phyloP scores from a whole-genome alignment of 2,329 filamentous ascomycete genomes.

The Exophiala mesophila region DNA sequence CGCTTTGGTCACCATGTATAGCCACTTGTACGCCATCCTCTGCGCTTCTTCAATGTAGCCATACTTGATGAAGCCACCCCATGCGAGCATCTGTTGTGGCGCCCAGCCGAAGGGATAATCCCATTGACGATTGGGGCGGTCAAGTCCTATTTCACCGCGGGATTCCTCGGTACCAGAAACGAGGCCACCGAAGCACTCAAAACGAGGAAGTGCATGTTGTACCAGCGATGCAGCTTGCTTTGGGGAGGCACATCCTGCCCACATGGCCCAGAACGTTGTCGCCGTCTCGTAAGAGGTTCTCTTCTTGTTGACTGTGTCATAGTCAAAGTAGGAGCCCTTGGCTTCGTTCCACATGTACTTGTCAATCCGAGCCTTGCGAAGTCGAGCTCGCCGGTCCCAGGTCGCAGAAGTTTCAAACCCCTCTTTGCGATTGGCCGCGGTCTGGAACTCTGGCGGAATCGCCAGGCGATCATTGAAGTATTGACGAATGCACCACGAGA shows the following conservation, averaged over 20 bases:
- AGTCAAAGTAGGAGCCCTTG: conserved; percentile 96
- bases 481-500: conserved; percentile 76
- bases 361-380: conserved; percentile 79
- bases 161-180: conserved; percentile 87
- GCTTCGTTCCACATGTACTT: conserved; percentile 91
- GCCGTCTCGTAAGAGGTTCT: conserved; percentile 82
- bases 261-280: conserved; percentile 96
- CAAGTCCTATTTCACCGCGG: conserved; percentile 70
- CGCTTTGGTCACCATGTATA: conserved; percentile 97
- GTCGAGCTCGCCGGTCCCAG: conserved; percentile 86
- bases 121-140: conserved; percentile 93
- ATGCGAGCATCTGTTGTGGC: conserved; percentile 96
- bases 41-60: conserved; percentile 88
- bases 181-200: conserved; percentile 83
- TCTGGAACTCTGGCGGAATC: conserved; percentile 79
- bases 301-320: conserved; percentile 76
- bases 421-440: conserved; percentile 58
- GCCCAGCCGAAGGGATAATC: conserved; percentile 98
- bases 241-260: conserved; percentile 83
- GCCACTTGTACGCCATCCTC: conserved; percentile 88
- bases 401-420: conserved; percentile 74
- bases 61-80: conserved; percentile 87
- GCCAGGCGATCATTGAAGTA: conserved; percentile 76
- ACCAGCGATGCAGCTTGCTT: conserved; percentile 83
- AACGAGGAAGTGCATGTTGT: conserved; percentile 71